Evolutionary conservation across 2,329 filamentous ascomycete genomes (phyloP), one percentile per base, ranked within the genome.

Genomic region (Verticillium klebahnii): DNA sequence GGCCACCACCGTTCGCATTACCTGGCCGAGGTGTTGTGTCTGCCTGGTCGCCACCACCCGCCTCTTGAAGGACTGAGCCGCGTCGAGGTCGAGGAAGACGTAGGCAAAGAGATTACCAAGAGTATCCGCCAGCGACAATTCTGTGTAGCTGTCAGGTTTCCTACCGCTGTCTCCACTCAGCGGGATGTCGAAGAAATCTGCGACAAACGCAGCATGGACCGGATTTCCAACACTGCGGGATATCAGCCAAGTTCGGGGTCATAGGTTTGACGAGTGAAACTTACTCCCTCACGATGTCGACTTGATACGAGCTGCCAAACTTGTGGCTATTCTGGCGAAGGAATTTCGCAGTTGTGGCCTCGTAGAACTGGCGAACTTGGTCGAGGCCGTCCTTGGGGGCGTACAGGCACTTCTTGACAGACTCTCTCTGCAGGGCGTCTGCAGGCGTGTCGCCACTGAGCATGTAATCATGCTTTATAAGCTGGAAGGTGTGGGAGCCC

Each of bases 11-110:
- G n/a, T 36, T 36, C 39, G 15, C 56, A 57, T 57, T 7, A 57
- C 56, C 56, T 57, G 8, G 56, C 56, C 56, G 56, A 57, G 56
- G 17, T 32, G 17, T 32, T 32, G 31, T 17, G 56, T 57, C 8
- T 57, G 56, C 32, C 15, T 17, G 8, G 32, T 57, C 2, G 56
- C 56, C 14, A 57, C 32, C 12, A 39, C 56, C 19, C 31, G 56
- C 12, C 19, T 57, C 56, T 39, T 39, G 73, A 83, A 88, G 7
- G 78, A 84, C 69, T 84, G 88, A 63, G 78, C 80, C 29, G 81
- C 75, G 69, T 89, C 83, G 17, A 81, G 71, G 68, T 86, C 78
- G 71, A 83, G 80, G 76, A 84, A 81, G 64, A 85, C 76, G 68
- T 80, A 75, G 59, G 78, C 79, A 73, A 84, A 86, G 60, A 86